Conservation (phyloP, 768 basidiomycete genomes). For the Termitomyces heimii region DNA sequence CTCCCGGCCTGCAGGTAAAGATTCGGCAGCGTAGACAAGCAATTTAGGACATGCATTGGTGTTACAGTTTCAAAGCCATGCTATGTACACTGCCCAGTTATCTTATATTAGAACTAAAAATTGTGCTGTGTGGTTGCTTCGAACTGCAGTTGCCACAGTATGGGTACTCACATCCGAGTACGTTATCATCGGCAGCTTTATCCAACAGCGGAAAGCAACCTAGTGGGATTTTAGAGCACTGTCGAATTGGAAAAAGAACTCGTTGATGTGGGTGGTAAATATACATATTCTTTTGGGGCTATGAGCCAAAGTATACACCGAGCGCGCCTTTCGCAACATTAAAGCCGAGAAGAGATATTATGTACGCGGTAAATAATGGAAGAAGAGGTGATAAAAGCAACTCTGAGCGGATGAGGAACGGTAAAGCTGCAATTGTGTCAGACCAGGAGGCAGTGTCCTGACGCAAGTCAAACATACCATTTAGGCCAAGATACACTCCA, state of each 20-base stretch:
- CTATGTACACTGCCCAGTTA: background rate
- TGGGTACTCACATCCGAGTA: background rate
- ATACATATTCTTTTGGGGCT: constrained; percentile 4
- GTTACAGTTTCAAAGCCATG: background rate
- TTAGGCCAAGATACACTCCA: constrained; percentile 83
- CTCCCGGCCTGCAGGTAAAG: background rate
- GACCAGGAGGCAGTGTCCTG: constrained; percentile 6
- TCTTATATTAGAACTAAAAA: background rate
- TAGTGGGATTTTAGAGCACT: background rate
- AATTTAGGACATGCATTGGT: background rate
- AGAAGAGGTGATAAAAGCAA: constrained; percentile 87
- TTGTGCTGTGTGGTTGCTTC: no score
- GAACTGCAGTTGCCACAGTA: no score
- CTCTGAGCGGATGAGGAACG: constrained; percentile 88
- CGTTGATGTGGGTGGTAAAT: background rate
- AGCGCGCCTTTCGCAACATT: constrained; percentile 86
- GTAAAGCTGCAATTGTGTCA: constrained; percentile 54
- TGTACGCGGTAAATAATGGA: constrained; percentile 80
- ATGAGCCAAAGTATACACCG: constrained; percentile 66
- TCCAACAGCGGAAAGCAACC: background rate
- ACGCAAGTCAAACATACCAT: constrained; percentile 36
- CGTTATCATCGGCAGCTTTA: background rate
- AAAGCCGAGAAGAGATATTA: constrained; percentile 84
- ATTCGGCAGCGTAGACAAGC: background rate
- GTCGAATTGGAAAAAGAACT: background rate